These are phyloP conservation scores for Aspergillus ibericus DNA, from an alignment of 2,329 filamentous ascomycete genomes.

Conservation along the genomic window DNA sequence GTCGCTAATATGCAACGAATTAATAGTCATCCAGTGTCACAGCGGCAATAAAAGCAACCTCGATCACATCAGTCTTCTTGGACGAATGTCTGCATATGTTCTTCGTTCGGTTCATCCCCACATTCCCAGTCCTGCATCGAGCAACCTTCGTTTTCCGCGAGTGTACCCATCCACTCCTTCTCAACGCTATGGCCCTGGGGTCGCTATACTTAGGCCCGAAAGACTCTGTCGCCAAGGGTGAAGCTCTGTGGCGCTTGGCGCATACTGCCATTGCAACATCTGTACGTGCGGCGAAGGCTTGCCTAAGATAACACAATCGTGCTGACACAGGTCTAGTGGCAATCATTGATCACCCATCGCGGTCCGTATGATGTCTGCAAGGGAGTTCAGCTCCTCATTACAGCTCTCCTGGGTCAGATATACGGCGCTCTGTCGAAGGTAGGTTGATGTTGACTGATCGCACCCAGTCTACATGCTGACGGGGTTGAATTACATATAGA, in stretches of 20 bases:
- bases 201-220: constrained; percentile 48
- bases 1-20: not conserved
- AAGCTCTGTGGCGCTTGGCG: constrained; percentile 47
- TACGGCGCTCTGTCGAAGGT: constrained; percentile 47
- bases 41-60: constrained; percentile 45
- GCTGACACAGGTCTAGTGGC: constrained; percentile 34
- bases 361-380: constrained; percentile 46
- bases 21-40: constrained; percentile 45
- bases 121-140: constrained; percentile 48
- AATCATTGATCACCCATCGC: constrained; percentile 45
- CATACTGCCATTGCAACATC: constrained; percentile 49
- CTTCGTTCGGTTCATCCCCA: constrained; percentile 48
- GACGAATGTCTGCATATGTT: constrained; percentile 52
- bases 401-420: constrained; percentile 45
- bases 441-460: not conserved
- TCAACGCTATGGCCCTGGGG: constrained; percentile 50
- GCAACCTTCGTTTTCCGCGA: constrained; percentile 48
- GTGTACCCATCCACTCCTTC: constrained; percentile 44
- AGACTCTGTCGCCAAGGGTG: constrained; percentile 45
- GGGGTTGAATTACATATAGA: constrained; percentile 28
- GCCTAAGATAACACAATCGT: not conserved
- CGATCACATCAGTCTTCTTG: constrained; percentile 48
- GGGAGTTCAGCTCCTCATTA: constrained; percentile 47
- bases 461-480: not conserved
- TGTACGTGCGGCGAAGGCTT: constrained; percentile 15